Evolutionary conservation across 345 rosid species (phyloP).

Genomic region (Physaria fendleri): DNA sequence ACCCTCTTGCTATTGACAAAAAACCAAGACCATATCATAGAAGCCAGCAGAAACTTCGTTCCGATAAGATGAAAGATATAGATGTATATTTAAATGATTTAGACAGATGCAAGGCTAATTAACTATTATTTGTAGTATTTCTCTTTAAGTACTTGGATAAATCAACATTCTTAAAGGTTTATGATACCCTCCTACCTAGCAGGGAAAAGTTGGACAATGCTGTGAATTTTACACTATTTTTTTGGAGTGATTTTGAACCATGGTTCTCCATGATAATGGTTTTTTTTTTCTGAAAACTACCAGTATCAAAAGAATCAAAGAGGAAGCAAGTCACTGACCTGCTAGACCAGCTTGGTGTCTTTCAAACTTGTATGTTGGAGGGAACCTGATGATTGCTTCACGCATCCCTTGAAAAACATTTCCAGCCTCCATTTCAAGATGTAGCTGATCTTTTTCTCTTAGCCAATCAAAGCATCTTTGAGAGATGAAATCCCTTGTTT

Average conservation of each 20-base stretch:
- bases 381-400: constrained; percentile 67
- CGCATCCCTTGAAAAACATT: constrained; percentile 90
- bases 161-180: constrained; percentile 2
- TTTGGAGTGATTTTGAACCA: neutral
- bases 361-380: constrained; percentile 84
- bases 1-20: neutral
- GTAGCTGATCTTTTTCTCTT: constrained; percentile 74
- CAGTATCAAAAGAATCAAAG: neutral
- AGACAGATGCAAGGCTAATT: neutral
- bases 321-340: constrained; percentile 35
- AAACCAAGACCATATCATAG: neutral
- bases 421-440: constrained; percentile 69
- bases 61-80: constrained; percentile 1
- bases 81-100: neutral
- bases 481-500: constrained; percentile 76
- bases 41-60: neutral
- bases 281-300: neutral
- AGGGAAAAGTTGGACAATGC: neutral
- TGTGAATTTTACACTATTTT: neutral
- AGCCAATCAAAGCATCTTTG: constrained; percentile 88
- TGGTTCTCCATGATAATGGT: neutral
- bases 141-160: neutral
- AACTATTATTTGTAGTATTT: neutral
- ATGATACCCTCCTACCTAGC: neutral
- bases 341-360: constrained; percentile 63